These are phyloP conservation scores for Globisporangium sylvaticum DNA, from an alignment of 352 stramenopile genomes.

Conservation along the genomic window DNA sequence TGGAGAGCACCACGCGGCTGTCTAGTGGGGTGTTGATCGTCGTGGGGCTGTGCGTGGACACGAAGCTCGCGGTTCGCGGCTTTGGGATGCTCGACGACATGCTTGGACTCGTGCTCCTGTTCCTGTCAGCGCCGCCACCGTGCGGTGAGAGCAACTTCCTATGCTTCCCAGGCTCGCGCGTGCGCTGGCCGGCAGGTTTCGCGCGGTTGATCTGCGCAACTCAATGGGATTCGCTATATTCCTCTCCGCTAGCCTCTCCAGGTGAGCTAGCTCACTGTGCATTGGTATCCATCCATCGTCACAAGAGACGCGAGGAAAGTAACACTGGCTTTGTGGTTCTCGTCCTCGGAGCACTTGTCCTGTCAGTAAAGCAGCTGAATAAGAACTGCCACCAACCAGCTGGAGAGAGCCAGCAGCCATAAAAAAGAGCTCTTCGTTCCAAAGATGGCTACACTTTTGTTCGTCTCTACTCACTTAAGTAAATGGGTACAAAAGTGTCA, in stretches of 20 bases:
- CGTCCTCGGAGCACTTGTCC: constrained; percentile 1
- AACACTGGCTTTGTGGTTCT: background rate
- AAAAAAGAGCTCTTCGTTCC: background rate
- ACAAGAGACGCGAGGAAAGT: constrained; percentile 3
- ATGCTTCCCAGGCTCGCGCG: background rate
- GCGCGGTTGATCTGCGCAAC: background rate
- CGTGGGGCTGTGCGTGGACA: constrained; percentile 5
- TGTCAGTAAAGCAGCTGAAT: background rate
- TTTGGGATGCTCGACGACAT: constrained; percentile 21
- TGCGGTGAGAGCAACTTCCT: background rate
- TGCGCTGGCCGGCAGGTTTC: background rate
- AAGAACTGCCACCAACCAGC: background rate
- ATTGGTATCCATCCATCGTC: background rate
- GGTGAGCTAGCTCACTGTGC: background rate
- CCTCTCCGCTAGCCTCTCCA: background rate
- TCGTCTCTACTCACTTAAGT: background rate
- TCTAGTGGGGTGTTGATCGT: constrained; percentile 49
- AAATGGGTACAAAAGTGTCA: background rate
- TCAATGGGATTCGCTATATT: background rate
- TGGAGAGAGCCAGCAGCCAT: background rate
- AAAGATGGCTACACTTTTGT: background rate
- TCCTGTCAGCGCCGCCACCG: background rate
- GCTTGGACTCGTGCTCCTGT: background rate
- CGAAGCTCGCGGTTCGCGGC: constrained; percentile 11
- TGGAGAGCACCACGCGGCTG: constrained; percentile 53